Percentiles rank a stretch among this genome's conserved stretches.
Conservation (phyloP, 331 rosid species). For the Spiraea crenata region DNA sequence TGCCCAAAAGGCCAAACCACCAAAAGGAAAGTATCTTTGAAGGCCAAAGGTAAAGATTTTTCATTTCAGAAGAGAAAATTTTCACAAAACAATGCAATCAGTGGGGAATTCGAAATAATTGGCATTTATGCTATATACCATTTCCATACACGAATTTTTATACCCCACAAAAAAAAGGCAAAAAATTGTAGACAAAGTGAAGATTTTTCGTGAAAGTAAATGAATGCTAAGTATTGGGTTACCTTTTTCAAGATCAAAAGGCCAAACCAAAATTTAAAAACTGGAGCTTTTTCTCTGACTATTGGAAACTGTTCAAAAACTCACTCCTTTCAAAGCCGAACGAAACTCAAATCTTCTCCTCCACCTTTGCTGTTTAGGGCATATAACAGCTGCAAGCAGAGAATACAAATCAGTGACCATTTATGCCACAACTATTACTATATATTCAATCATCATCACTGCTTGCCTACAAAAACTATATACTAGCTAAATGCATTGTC, state of each 20-base stretch:
- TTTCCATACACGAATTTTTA: conserved; percentile 16
- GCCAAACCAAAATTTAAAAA: too few species aligned
- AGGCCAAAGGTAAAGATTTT: conserved; percentile 18
- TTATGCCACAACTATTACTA: too few species aligned
- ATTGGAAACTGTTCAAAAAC: conserved; percentile 40
- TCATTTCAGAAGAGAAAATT: conserved; percentile 25
- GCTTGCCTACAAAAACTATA: too few species aligned
- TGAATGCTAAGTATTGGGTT: conserved; percentile 21
- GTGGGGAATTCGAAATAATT: conserved; percentile 19
- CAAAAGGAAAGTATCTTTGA: conserved; percentile 11
- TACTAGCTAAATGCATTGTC: too few species aligned
- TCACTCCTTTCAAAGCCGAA: conserved; percentile 28
- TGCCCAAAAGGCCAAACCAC: conserved; percentile 15
- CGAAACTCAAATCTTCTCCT: conserved; percentile 17
- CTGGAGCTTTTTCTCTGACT: conserved; percentile 27
- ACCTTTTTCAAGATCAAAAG: conserved; percentile 53
- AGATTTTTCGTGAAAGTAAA: conserved; percentile 32
- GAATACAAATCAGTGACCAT: too few species aligned
- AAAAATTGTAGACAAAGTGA: conserved; percentile 22
- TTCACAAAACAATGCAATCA: conserved; percentile 24
- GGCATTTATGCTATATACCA: conserved; percentile 16
- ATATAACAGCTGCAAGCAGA: too few species aligned
- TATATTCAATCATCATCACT: too few species aligned
- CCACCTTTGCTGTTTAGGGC: background rate
- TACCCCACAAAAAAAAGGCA: background rate